phyloP scores from a whole-genome alignment of 2,329 filamentous ascomycete species.

The Aspergillus sp. region DNA sequence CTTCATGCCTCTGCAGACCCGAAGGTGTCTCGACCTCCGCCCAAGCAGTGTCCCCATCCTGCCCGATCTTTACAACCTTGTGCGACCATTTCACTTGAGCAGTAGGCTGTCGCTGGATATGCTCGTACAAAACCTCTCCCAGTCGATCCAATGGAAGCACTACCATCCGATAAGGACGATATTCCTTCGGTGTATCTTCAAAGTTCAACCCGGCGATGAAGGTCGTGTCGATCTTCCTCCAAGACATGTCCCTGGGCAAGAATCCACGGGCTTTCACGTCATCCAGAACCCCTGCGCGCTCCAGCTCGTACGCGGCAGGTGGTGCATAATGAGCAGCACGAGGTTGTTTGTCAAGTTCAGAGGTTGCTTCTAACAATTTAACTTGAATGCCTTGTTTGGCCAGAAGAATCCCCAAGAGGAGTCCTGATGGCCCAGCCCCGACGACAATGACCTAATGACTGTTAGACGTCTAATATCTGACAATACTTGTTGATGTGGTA shows the following conservation, averaged over 20 bases:
- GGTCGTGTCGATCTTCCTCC: slow-evolving; percentile 38
- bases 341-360: slow-evolving; percentile 54
- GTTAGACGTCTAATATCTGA: too few species aligned
- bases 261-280: slow-evolving; percentile 43
- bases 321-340: slow-evolving; percentile 60
- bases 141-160: slow-evolving; percentile 43
- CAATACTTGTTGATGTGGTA: neutral
- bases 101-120: slow-evolving; percentile 28
- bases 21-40: slow-evolving; percentile 20
- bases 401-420: slow-evolving; percentile 25
- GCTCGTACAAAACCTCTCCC: slow-evolving; percentile 36
- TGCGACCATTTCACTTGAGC: slow-evolving; percentile 44
- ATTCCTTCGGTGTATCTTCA: slow-evolving; percentile 12
- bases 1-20: slow-evolving; percentile 18
- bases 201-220: slow-evolving; percentile 27
- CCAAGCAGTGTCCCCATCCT: slow-evolving; percentile 45
- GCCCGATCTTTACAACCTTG: slow-evolving; percentile 43
- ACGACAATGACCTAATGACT: slow-evolving; percentile 22
- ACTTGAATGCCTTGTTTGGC: slow-evolving; percentile 27
- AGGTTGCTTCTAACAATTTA: slow-evolving; percentile 48
- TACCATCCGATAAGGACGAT: slow-evolving; percentile 35
- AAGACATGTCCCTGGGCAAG: slow-evolving; percentile 38
- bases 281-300: slow-evolving; percentile 56
- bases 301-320: slow-evolving; percentile 54
- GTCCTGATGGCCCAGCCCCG: slow-evolving; percentile 28